Conservation (phyloP, 768 basidiomycete species). For the Suillus placidus region DNA sequence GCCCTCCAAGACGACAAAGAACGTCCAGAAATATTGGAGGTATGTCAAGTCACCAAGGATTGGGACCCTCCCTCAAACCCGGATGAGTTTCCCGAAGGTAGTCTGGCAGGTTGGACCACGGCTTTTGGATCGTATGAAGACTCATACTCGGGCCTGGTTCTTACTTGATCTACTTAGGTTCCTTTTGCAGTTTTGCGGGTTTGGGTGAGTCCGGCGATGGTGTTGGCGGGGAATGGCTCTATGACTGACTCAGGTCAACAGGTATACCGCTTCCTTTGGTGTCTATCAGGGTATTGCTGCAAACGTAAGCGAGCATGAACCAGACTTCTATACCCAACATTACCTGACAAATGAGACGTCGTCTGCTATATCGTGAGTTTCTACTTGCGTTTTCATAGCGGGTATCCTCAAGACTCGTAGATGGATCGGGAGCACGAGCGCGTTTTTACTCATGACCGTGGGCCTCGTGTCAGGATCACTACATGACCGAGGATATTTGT, state of each 20-base stretch:
- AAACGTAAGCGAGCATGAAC: not conserved
- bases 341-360: not conserved
- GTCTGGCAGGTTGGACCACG: not conserved
- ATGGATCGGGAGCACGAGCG: not conserved
- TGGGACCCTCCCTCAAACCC: not conserved
- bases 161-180: not conserved
- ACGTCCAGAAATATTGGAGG: not conserved
- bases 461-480: not conserved
- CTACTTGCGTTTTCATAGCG: not conserved
- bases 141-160: not conserved
- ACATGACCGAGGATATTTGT: not conserved
- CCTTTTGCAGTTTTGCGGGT: not conserved
- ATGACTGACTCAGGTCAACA: not conserved
- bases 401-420: not conserved
- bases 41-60: not conserved
- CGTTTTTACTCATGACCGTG: not conserved
- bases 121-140: constrained; percentile 3
- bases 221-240: not conserved
- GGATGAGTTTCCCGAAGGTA: not conserved
- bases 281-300: not conserved
- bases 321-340: not conserved
- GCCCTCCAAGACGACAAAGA: not conserved
- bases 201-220: not conserved
- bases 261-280: not conserved
- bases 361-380: constrained; percentile 4